A percentile compares a stretch with the other conserved stretches of the same genome.
Evolutionary conservation across 2,329 filamentous ascomycete species (phyloP).

Genomic region (Pseudocercospora pini-densiflorae): DNA sequence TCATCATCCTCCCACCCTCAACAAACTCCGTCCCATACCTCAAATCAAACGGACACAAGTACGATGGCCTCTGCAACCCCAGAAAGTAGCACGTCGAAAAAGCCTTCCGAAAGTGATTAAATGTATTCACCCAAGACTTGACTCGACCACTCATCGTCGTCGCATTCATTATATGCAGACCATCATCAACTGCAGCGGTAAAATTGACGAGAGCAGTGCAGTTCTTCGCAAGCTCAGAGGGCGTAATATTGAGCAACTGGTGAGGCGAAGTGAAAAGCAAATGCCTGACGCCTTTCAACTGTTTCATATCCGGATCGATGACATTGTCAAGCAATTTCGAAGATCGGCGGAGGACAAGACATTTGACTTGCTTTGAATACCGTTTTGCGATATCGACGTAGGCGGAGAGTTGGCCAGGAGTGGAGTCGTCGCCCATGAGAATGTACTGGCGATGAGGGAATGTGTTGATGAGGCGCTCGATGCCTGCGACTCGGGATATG

Average conservation of each 20-base stretch:
- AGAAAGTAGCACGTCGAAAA: not conserved
- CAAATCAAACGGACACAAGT: not conserved
- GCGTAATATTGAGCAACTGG: not conserved
- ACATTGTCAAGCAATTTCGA: not conserved
- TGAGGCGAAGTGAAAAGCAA: not conserved
- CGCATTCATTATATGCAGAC: not conserved
- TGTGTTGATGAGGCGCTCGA: constrained; percentile 28
- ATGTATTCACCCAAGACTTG: not conserved
- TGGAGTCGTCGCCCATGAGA: constrained; percentile 34
- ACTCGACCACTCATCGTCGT: not conserved
- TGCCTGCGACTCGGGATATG: constrained; percentile 20
- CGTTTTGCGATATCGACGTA: constrained; percentile 25
- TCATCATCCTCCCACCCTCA: not conserved
- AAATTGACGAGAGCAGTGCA: not conserved
- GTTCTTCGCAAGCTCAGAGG: not conserved
- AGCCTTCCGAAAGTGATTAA: not conserved
- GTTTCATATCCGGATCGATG: constrained; percentile 2
- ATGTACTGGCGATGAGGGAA: constrained; percentile 32
- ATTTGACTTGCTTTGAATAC: constrained; percentile 30
- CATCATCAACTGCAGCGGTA: not conserved
- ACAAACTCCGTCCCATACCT: not conserved
- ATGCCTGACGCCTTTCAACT: not conserved
- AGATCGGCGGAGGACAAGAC: constrained; percentile 32
- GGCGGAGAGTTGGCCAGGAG: constrained; percentile 19
- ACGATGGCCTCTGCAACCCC: not conserved